phyloP scores from a whole-genome alignment of 2,329 filamentous ascomycete genomes.

The Nothophaeocryptopus gaeumannii region DNA sequence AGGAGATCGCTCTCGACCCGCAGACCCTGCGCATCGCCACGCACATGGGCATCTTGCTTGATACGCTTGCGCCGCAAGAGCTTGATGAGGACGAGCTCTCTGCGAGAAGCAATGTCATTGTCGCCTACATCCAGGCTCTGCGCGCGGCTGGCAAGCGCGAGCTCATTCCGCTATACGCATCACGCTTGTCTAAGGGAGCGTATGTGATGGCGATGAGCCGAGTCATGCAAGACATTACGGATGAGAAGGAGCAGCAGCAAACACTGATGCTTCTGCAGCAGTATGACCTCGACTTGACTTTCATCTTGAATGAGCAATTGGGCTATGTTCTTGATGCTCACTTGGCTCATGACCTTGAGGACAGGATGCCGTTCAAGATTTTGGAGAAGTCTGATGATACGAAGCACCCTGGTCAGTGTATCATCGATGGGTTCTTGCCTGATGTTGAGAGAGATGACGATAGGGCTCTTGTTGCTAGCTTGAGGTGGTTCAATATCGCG shows the following conservation, averaged over 20 bases:
- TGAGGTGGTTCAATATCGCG: constrained; percentile 81
- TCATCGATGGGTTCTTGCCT: constrained; percentile 66
- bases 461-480: constrained; percentile 71
- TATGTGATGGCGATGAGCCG: constrained; percentile 70
- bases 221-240: constrained; percentile 71
- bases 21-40: constrained; percentile 46
- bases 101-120: constrained; percentile 71
- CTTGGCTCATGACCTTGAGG: constrained; percentile 12
- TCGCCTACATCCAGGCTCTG: constrained; percentile 77
- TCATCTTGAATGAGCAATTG: constrained; percentile 71
- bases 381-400: constrained; percentile 50
- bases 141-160: constrained; percentile 70
- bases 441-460: constrained; percentile 58
- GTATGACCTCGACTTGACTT: constrained; percentile 67
- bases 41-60: constrained; percentile 64
- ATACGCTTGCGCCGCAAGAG: constrained; percentile 42
- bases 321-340: constrained; percentile 27
- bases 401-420: constrained; percentile 56
- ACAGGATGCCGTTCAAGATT: constrained; percentile 39
- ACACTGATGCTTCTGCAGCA: constrained; percentile 73
- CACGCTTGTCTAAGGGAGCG: constrained; percentile 65
- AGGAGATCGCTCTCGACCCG: constrained; percentile 39
- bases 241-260: constrained; percentile 61
- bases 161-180: constrained; percentile 83
- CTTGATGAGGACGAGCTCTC: constrained; percentile 44